These are phyloP conservation scores for Rosa hybrid DNA, from an alignment of 331 rosid species.

Conservation along the genomic window DNA sequence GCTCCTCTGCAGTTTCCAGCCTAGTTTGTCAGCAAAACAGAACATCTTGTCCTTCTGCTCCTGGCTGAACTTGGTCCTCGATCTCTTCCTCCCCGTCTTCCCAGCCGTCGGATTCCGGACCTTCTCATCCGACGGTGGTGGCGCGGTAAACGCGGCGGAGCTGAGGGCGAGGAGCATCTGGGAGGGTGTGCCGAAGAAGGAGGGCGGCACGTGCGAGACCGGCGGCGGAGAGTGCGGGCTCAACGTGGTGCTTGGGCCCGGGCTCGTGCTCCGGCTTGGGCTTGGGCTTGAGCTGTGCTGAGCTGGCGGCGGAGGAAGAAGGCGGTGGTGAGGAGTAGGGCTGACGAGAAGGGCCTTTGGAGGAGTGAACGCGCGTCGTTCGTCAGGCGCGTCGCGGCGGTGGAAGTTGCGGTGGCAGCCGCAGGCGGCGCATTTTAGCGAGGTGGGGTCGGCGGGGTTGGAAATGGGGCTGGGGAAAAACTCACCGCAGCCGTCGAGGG, in stretches of 20 bases:
- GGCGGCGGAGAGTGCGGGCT: conserved; percentile 69
- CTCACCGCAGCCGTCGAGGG: conserved; percentile 93
- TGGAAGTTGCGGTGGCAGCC: conserved; percentile 96
- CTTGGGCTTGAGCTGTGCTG: conserved; percentile 42
- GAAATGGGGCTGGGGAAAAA: conserved; percentile 55
- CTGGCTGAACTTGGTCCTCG: conserved; percentile 66
- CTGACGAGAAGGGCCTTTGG: conserved; percentile 14
- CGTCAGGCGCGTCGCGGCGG: conserved; percentile 50
- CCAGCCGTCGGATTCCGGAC: not conserved
- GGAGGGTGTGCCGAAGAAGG: conserved; percentile 44
- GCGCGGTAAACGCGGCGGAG: conserved; percentile 30
- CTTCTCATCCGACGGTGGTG: conserved; percentile 29
- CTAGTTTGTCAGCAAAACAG: conserved; percentile 58
- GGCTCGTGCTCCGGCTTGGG: conserved; percentile 49
- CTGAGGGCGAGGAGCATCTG: conserved; percentile 54
- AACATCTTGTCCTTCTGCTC: conserved; percentile 85
- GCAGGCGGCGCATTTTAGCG: conserved; percentile 85
- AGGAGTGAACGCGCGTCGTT: not conserved
- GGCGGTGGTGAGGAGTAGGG: conserved; percentile 20
- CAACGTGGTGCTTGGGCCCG: conserved; percentile 48
- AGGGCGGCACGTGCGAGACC: conserved; percentile 66
- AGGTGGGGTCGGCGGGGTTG: conserved; percentile 53
- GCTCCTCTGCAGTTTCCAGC: conserved; percentile 70
- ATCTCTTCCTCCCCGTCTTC: conserved; percentile 50
- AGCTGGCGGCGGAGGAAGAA: conserved; percentile 28